Conservation (phyloP, 208 protist genomes). For the Blechomonas ayalai region DNA sequence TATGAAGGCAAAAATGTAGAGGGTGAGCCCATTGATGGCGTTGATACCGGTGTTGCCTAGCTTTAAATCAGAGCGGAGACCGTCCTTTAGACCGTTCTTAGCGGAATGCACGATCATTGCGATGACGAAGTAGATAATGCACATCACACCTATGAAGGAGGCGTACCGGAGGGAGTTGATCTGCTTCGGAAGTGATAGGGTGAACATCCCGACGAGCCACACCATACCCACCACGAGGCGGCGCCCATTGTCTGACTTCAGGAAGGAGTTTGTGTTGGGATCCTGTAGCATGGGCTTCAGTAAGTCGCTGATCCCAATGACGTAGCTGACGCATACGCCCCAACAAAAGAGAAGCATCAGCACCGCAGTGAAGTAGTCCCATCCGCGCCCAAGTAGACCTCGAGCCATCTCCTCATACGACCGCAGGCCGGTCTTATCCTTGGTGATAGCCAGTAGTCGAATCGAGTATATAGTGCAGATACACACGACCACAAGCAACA, state of each 20-base stretch:
- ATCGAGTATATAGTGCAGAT: constrained; percentile 76
- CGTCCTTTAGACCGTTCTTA: constrained; percentile 27
- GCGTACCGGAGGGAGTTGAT: constrained; percentile 85
- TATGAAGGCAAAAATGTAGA: constrained; percentile 78
- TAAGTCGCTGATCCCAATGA: constrained; percentile 66
- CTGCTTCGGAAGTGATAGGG: constrained; percentile 73
- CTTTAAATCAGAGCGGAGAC: constrained; percentile 20
- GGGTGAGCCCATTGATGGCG: constrained; percentile 46
- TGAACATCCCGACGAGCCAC: constrained; percentile 60
- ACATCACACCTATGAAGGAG: constrained; percentile 61
- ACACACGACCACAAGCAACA: constrained; percentile 41
- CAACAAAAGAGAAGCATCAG: constrained; percentile 80
- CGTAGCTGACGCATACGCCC: constrained; percentile 71
- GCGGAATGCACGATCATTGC: constrained; percentile 61
- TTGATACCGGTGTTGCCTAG: constrained; percentile 24
- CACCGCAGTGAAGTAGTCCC: constrained; percentile 63
- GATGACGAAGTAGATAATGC: constrained; percentile 73
- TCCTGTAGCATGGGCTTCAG: constrained; percentile 43
- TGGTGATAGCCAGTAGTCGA: constrained; percentile 39
- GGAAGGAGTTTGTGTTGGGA: constrained; percentile 19
- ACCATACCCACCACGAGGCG: constrained; percentile 37
- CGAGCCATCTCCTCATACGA: constrained; percentile 75
- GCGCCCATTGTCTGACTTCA: constrained; percentile 26
- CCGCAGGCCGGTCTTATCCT: constrained; percentile 57
- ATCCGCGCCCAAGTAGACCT: constrained; percentile 45